phyloP scores from a whole-genome alignment of 495 filamentous ascomycete species.

The Penicillium samsonianum region DNA sequence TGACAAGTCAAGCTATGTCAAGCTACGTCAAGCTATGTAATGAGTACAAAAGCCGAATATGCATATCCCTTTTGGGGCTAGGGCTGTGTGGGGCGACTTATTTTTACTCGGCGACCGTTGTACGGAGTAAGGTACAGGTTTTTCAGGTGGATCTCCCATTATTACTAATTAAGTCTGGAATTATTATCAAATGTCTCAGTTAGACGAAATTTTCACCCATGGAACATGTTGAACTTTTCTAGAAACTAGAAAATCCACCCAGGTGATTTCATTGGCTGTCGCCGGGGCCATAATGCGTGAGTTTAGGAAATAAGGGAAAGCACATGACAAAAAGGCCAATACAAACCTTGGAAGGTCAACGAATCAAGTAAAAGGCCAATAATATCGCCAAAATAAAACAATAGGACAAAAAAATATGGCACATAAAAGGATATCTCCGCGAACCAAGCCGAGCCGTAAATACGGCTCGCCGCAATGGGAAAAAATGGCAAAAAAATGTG shows the following conservation, averaged over 20 bases:
- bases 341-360: too few relatives aligned
- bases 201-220: background rate
- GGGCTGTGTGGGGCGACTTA: background rate
- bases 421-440: slow-evolving; percentile 10
- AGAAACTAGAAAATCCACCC: background rate
- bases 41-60: background rate
- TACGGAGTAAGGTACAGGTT: background rate
- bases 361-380: too few relatives aligned
- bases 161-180: background rate
- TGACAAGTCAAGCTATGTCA: background rate
- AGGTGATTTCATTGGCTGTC: background rate
- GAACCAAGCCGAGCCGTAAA: background rate
- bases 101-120: background rate
- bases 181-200: background rate
- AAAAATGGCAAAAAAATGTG: background rate
- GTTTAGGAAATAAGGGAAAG: too few relatives aligned
- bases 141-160: background rate
- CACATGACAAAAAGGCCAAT: too few relatives aligned
- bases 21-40: too few relatives aligned
- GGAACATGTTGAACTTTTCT: background rate
- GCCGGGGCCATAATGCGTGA: background rate
- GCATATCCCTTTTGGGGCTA: background rate
- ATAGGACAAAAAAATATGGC: background rate
- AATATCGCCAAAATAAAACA: slow-evolving; percentile 2
- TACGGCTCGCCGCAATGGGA: background rate